Evolutionary conservation across 306 rosid genomes (phyloP).

Genomic region (Prosopis cineraria): DNA sequence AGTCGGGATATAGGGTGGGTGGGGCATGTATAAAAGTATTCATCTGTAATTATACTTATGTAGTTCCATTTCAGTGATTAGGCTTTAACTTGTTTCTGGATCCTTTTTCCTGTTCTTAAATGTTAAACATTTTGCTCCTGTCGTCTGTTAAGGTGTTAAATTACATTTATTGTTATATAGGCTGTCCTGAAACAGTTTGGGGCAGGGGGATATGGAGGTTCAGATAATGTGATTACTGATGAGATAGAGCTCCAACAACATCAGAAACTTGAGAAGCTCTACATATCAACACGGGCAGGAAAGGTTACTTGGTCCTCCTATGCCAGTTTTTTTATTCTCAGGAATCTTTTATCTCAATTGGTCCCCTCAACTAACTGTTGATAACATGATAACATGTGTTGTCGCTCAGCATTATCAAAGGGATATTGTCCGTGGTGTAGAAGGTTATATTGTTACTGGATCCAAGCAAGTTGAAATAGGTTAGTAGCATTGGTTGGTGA

Average conservation of each 20-base stretch:
- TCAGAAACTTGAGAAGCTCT: slow-evolving; percentile 94
- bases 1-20: no score
- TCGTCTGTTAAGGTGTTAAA: slow-evolving; percentile 27
- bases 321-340: slow-evolving; percentile 26
- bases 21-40: no score
- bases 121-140: slow-evolving; percentile 4
- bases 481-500: slow-evolving; percentile 39
- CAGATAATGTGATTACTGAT: slow-evolving; percentile 84
- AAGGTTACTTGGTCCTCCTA: slow-evolving; percentile 62
- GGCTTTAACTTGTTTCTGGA: slow-evolving; percentile 5
- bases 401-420: slow-evolving; percentile 89
- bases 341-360: slow-evolving; percentile 22
- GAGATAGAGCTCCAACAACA: slow-evolving; percentile 82
- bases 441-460: slow-evolving; percentile 93
- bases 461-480: slow-evolving; percentile 98
- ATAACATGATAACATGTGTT: slow-evolving; percentile 27
- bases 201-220: slow-evolving; percentile 95
- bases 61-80: background rate
- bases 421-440: slow-evolving; percentile 96
- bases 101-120: background rate
- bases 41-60: no score
- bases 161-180: slow-evolving; percentile 43
- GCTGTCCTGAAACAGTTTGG: slow-evolving; percentile 98
- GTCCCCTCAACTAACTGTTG: slow-evolving; percentile 18
- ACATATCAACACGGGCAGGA: slow-evolving; percentile 96